Evolutionary conservation across 257 asterid genomes (phyloP).

Genomic region (Petrea volubilis): DNA sequence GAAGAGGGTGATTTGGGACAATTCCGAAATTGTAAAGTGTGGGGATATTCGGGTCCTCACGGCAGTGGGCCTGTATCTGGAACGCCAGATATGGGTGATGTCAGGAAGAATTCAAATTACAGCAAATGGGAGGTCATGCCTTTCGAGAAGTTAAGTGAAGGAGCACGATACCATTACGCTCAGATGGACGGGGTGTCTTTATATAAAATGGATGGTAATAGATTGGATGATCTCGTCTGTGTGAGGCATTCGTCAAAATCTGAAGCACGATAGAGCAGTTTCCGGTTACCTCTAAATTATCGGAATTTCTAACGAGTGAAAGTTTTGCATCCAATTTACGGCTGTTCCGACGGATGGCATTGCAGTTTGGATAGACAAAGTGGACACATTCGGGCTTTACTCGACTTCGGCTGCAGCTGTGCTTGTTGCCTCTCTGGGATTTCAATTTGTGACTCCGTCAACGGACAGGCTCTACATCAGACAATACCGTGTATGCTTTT

Average conservation of each 20-base stretch:
- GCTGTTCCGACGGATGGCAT: neutral
- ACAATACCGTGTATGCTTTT: neutral
- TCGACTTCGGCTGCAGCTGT: neutral
- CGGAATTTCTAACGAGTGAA: neutral
- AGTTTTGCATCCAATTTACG: neutral
- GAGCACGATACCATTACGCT: slow-evolving; percentile 56
- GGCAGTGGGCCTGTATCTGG: slow-evolving; percentile 80
- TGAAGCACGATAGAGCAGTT: slow-evolving; percentile 22
- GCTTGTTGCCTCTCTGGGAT: neutral
- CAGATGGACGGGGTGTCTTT: slow-evolving; percentile 84
- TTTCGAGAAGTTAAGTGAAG: slow-evolving; percentile 56
- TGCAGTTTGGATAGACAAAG: neutral
- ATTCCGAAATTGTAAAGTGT: slow-evolving; percentile 80
- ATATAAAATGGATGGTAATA: slow-evolving; percentile 97
- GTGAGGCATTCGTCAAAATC: slow-evolving; percentile 61
- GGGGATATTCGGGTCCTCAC: slow-evolving; percentile 75
- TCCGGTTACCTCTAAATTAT: neutral
- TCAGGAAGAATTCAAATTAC: slow-evolving; percentile 75
- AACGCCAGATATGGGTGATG: slow-evolving; percentile 64
- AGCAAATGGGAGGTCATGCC: slow-evolving; percentile 88
- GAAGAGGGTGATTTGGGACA: slow-evolving; percentile 57
- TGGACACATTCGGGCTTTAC: neutral
- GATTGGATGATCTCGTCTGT: slow-evolving; percentile 92
- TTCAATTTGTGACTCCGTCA: neutral
- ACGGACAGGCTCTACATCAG: slow-evolving; percentile 6